Conservation (phyloP, 1,284 basidiomycete genomes). For the Apiotrichum montevideense region DNA sequence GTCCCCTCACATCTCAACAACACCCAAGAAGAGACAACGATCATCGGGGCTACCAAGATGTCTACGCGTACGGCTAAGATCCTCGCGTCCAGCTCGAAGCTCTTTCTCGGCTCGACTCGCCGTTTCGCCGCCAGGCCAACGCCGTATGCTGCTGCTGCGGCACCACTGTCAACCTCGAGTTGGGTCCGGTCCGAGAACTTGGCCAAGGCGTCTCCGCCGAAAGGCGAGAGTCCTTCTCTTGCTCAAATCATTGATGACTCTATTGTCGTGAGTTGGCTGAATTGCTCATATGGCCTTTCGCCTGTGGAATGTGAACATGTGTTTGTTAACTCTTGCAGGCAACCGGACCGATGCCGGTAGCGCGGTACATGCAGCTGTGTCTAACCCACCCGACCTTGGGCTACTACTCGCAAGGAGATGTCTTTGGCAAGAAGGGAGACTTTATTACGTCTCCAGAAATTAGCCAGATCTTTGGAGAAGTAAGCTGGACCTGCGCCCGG, state of each 20-base stretch:
- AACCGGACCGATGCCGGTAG: slow-evolving; percentile 76
- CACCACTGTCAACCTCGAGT: too few relatives aligned
- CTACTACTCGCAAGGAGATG: slow-evolving; percentile 73
- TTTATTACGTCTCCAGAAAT: slow-evolving; percentile 98
- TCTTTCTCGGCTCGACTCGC: too few relatives aligned
- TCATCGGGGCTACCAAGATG: too few relatives aligned
- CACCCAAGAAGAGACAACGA: too few relatives aligned
- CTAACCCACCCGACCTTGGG: slow-evolving; percentile 78
- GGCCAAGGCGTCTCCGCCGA: too few relatives aligned
- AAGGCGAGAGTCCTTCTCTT: background rate
- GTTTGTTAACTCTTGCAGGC: slow-evolving; percentile 50
- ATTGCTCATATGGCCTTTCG: background rate
- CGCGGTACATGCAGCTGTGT: slow-evolving; percentile 83
- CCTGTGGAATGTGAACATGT: background rate
- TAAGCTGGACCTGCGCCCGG: slow-evolving; percentile 46
- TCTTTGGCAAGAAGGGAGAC: slow-evolving; percentile 84
- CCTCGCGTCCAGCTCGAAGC: too few relatives aligned
- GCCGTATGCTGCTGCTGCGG: too few relatives aligned
- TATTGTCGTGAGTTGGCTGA: background rate
- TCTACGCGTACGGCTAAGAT: too few relatives aligned
- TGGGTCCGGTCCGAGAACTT: too few relatives aligned
- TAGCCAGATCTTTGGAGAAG: slow-evolving; percentile 94
- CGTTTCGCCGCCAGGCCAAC: too few relatives aligned
- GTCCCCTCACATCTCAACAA: too few relatives aligned
- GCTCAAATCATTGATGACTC: slow-evolving; percentile 12